These are phyloP conservation scores for Exophiala phaeomuriformis DNA, from an alignment of 2,329 filamentous ascomycete species.

Conservation along the genomic window DNA sequence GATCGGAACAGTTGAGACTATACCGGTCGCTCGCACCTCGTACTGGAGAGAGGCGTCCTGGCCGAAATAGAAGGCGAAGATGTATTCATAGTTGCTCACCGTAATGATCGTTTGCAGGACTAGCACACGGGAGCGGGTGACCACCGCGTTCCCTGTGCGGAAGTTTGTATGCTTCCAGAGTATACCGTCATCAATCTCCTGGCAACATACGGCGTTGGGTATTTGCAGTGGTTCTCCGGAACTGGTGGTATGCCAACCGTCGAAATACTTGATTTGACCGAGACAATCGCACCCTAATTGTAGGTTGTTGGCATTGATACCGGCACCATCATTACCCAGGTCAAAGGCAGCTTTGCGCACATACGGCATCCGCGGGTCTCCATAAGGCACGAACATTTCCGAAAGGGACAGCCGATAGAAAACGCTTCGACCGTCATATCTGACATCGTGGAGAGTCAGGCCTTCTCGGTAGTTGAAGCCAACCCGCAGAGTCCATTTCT, in stretches of 20 bases:
- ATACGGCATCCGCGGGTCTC: conserved; percentile 37
- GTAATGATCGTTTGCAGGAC: conserved; percentile 38
- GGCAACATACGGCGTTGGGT: conserved; percentile 40
- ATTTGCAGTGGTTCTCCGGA: conserved; percentile 34
- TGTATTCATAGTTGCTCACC: conserved; percentile 41
- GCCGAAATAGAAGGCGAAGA: conserved; percentile 39
- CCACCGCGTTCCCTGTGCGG: conserved; percentile 32
- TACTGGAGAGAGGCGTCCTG: conserved; percentile 38
- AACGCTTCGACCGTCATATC: conserved; percentile 35
- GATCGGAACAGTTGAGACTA: conserved; percentile 38
- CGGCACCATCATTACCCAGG: conserved; percentile 39
- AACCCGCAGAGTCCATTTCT: conserved; percentile 40
- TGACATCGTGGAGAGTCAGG: conserved; percentile 37
- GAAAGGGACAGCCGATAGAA: conserved; percentile 39
- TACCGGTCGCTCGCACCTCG: conserved; percentile 43
- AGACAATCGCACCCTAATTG: conserved; percentile 40
- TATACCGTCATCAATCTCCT: conserved; percentile 37
- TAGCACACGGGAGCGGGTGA: conserved; percentile 32
- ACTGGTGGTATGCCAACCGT: conserved; percentile 34
- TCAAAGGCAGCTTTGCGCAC: conserved; percentile 41
- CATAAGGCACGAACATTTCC: conserved; percentile 44
- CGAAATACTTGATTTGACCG: conserved; percentile 40
- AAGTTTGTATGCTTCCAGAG: conserved; percentile 39
- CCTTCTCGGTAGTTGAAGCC: conserved; percentile 44
- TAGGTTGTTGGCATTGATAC: conserved; percentile 40